phyloP scores from a whole-genome alignment of 331 rosid genomes.

The Quercus tomentella region DNA sequence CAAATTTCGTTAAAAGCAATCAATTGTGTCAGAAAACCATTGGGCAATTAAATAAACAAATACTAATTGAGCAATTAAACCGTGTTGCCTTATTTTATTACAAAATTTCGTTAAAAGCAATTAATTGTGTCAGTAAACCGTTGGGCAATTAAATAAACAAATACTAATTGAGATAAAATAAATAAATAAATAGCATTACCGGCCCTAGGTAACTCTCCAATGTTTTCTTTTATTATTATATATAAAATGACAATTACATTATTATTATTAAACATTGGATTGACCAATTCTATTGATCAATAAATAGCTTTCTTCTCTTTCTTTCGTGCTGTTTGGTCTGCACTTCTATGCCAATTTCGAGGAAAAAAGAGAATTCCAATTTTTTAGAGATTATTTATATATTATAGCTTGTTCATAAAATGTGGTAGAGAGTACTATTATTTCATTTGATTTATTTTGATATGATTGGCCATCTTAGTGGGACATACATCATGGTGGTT shows the following conservation, averaged over 20 bases:
- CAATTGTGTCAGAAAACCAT: background rate
- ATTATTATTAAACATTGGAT: too few species aligned
- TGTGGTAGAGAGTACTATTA: background rate
- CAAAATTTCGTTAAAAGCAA: too few species aligned
- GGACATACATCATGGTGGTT: too few species aligned
- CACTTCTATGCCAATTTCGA: background rate
- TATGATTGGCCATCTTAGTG: background rate
- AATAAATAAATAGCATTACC: background rate
- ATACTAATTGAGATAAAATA: background rate
- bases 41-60: background rate
- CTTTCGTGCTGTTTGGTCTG: background rate
- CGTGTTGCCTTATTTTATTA: too few species aligned
- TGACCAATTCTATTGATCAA: background rate
- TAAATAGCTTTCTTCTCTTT: background rate
- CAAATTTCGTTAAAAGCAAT: too few species aligned
- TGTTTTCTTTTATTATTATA: too few species aligned
- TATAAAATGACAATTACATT: too few species aligned
- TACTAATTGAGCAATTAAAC: too few species aligned
- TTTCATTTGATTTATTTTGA: background rate
- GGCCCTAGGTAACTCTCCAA: too few species aligned
- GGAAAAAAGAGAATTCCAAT: background rate
- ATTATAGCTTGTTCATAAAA: background rate
- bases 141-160: background rate
- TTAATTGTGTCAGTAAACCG: background rate
- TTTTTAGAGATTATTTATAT: background rate